Evolutionary conservation across 1,139 yeast genomes (phyloP), one percentile per base, ranked within the genome.

Genomic region (Blastobotrys persicus): DNA sequence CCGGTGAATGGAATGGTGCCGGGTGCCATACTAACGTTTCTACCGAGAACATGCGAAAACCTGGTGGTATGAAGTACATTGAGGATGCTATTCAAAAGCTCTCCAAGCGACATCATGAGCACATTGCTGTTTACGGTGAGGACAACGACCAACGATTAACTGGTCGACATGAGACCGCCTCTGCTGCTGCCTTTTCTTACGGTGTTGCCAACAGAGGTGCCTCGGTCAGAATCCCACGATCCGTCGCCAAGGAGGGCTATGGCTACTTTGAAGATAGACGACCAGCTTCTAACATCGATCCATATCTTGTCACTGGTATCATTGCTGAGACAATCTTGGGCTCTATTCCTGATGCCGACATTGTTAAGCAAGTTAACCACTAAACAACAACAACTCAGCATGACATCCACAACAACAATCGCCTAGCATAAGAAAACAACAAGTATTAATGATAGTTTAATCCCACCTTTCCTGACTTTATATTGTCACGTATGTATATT

Each of bases 201-300:
- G 98, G 98, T 79, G 98, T 92, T 62, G 98, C 98, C 70, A 92
- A 92, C 88, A 88, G 98, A 81, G 98, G 98, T 76, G 96, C 97
- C 56, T 89, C 97, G 35, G 83, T 92, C 63, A 88, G 98, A 81
- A 92, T 92, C 69, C 98, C 98, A 75, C 85, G 98, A 78, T 85
- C 96, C 45, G 98, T 92, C 62, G 96, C 96, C 71, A 88, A 88
- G 76, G 98, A 91, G 73, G 97, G 97, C 55, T 88, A 74, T 74
- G 98, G 98, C 57, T 92, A 92, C 83, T 92, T 92, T 66, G 98
- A 92, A 80, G 98, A 92, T 77, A 88, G 98, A 80, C 89, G 98
- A 78, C 98, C 98, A 55, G 98, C 98, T 61, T 91, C 98, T 57
- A 92, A 92, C 84, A 92, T 92, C 66, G 98, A 92, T 74, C 98